Base-by-base conservation (phyloP, 2,329 filamentous ascomycete species). In the Rutstroemia sp. region DNA sequence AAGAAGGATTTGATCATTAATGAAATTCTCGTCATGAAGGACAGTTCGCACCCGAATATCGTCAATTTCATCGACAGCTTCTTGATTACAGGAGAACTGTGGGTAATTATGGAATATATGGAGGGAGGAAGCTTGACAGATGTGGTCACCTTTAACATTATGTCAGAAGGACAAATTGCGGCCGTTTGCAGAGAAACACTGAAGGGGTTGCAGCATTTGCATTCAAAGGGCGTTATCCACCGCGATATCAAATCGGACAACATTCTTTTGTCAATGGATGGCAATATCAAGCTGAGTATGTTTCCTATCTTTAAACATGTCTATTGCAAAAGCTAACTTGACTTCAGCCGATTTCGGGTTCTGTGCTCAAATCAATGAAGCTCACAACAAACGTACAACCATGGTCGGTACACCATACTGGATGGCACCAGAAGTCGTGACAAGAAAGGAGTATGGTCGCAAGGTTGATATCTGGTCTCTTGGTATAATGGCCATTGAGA, bases 61-160 rank as follows among this genome's bases (percentile, higher is more conserved):
- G 94, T 99, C 73, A 99, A 99, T 73, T 99, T 97, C 73, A 92
- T 97, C 75, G 94, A 97, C 76, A 96, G 92, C 71, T 97, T 92
- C 71, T 78, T 99, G 10, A 87, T 92, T 57, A 82, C 83, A 12
- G 89, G 92, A 45, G 94, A 97, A 71, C 76, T 99, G 30, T 99
- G 94, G 94, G 94, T 99, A 1, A 90, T 97, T 37, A 99, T 99
- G 94, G 94, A 99, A 74, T 99, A 92, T 68, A 99, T 99, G 94
- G 92, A 99, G 72, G 94, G 94, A 58, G 94, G 94, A 61, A 96
- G 91, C 73, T 77, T 99, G 70, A 99, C 94, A 10, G 94, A 99
- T 72, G 94, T 99, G 54, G 94, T 99, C 56, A 99, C 94, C 3
- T 97, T 95, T 74, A 97, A 97, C 74, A 95, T 97, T 68, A 97